These are phyloP conservation scores for Kitagawia praeruptora DNA, from an alignment of 129 eudicot genomes.

Conservation along the genomic window DNA sequence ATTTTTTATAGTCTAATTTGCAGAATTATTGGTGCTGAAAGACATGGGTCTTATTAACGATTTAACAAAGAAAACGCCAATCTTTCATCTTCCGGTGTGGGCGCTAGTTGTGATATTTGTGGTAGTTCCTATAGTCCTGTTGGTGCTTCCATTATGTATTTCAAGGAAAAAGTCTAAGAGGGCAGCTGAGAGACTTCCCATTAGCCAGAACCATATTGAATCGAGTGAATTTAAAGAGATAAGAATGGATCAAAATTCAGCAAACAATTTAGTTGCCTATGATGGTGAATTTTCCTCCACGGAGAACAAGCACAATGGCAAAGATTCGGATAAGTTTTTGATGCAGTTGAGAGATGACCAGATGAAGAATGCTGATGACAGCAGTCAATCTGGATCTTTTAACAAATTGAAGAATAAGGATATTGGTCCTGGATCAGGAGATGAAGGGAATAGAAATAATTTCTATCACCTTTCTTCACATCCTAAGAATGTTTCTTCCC, in stretches of 20 bases:
- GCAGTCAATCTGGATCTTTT: conserved; percentile 60
- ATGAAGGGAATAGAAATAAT: conserved; percentile 18
- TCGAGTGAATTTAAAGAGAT: conserved; percentile 78
- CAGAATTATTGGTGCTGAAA: conserved; percentile 26
- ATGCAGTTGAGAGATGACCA: conserved; percentile 35
- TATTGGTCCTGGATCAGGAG: conserved; percentile 39
- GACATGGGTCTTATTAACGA: conserved; percentile 56
- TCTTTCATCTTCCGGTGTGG: conserved; percentile 77
- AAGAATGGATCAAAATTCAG: conserved; percentile 63
- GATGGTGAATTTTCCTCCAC: conserved; percentile 24
- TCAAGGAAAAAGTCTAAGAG: conserved; percentile 55
- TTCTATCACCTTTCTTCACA: conserved; percentile 27
- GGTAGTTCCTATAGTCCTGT: conserved; percentile 40
- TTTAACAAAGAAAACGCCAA: conserved; percentile 51
- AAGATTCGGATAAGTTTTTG: conserved; percentile 54
- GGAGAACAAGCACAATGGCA: conserved; percentile 53
- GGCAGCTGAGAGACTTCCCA: conserved; percentile 29
- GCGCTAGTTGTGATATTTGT: conserved; percentile 55
- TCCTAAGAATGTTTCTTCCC: conserved; percentile 47
- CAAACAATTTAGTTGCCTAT: conserved; percentile 21
- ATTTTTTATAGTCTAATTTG: conserved; percentile 5
- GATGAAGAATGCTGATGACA: conserved; percentile 32
- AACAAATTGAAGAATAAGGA: conserved; percentile 45
- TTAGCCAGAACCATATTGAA: conserved; percentile 45
- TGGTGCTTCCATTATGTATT: conserved; percentile 53